These are phyloP conservation scores for Myxozyma nipponensis DNA, from an alignment of 805 yeast species.

Conservation along the genomic window DNA sequence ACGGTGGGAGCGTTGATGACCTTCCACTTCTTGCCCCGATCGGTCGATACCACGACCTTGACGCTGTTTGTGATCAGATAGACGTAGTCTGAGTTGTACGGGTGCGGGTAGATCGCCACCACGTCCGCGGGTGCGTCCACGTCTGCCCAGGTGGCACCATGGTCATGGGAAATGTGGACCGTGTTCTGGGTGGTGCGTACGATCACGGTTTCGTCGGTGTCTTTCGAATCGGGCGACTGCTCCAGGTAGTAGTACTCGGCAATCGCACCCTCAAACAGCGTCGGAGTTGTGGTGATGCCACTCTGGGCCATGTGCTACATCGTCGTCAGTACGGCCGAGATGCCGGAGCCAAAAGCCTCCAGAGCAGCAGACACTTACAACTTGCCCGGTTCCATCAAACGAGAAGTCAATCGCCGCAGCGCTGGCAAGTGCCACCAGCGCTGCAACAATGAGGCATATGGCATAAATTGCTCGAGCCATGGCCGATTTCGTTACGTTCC, in stretches of 20 bases:
- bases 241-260: slow-evolving; percentile 53
- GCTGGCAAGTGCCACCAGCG: no score
- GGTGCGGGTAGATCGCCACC: slow-evolving; percentile 58
- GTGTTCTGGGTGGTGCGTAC: slow-evolving; percentile 51
- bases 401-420: no score
- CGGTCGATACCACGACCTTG: slow-evolving; percentile 54
- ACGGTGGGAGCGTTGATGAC: slow-evolving; percentile 42
- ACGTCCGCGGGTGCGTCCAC: slow-evolving; percentile 45
- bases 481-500: no score
- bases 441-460: no score
- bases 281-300: slow-evolving; percentile 31
- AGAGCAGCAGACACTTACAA: no score
- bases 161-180: slow-evolving; percentile 66
- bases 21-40: slow-evolving; percentile 62
- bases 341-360: no score
- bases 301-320: background rate
- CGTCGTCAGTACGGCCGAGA: no score
- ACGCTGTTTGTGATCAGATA: slow-evolving; percentile 50
- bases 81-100: slow-evolving; percentile 53
- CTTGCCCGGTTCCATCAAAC: no score
- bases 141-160: slow-evolving; percentile 51
- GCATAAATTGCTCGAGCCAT: no score
- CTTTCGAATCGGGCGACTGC: slow-evolving; percentile 42
- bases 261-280: slow-evolving; percentile 78
- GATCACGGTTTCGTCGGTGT: slow-evolving; percentile 61